Evolutionary conservation across 805 yeast genomes (phyloP).

Genomic region (Cyberlindnera mrakii): DNA sequence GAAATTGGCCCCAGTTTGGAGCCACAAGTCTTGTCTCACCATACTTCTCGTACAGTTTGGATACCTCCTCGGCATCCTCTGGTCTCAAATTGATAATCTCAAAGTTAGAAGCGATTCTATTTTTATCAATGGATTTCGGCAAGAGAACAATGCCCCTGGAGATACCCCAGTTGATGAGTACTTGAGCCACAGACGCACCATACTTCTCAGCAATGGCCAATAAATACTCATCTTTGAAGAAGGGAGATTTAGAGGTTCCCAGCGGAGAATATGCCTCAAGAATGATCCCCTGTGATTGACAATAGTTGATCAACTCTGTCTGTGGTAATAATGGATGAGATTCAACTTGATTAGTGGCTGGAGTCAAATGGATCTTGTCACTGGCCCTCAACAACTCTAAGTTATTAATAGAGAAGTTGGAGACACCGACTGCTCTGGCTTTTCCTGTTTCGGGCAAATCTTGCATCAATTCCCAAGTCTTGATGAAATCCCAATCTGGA

Average conservation of each 20-base stretch:
- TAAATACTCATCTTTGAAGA: constrained; percentile 33
- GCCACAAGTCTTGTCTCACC: constrained; percentile 6
- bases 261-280: constrained; percentile 19
- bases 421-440: constrained; percentile 17
- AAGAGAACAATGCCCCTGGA: constrained; percentile 50
- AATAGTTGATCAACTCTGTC: constrained; percentile 9
- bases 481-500: constrained; percentile 50
- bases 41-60: constrained; percentile 22
- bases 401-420: constrained; percentile 13
- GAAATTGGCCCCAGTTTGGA: constrained; percentile 5
- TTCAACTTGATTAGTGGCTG: constrained; percentile 18
- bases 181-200: constrained; percentile 38
- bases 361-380: constrained; percentile 6
- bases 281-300: constrained; percentile 11
- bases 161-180: constrained; percentile 55
- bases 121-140: constrained; percentile 42
- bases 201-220: constrained; percentile 39
- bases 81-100: constrained; percentile 26
- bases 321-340: constrained; percentile 17
- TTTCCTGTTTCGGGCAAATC: constrained; percentile 6
- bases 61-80: constrained; percentile 29
- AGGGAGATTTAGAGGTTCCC: constrained; percentile 16
- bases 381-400: constrained; percentile 7
- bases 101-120: constrained; percentile 35
- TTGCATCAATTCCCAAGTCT: constrained; percentile 18